phyloP scores from a whole-genome alignment of 768 basidiomycete genomes.

The Podaxis sp. region DNA sequence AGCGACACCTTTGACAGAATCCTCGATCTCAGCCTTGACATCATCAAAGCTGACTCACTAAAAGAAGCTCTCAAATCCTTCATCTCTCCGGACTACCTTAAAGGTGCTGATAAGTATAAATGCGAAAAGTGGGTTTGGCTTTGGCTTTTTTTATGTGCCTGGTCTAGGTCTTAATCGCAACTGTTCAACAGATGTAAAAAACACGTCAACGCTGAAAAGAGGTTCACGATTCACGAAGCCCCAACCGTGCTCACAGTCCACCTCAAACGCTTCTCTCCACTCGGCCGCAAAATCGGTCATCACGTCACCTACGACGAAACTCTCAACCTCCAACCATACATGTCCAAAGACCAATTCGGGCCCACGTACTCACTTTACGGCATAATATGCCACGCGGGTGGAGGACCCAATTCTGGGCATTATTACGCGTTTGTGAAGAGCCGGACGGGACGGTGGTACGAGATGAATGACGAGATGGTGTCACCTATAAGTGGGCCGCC shows the following conservation, averaged over 20 bases:
- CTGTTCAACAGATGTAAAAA: conserved; percentile 74
- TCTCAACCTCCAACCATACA: conserved; percentile 69
- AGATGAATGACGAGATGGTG: conserved; percentile 92
- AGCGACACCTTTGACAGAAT: conserved; percentile 97
- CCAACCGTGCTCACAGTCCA: conserved; percentile 90
- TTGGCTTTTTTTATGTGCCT: not conserved
- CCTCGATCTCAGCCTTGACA: conserved; percentile 91
- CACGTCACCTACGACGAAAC: conserved; percentile 75
- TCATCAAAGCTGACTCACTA: conserved; percentile 58
- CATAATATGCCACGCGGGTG: conserved; percentile 90
- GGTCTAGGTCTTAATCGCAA: not conserved
- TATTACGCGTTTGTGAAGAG: conserved; percentile 86
- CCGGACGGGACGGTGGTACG: conserved; percentile 71
- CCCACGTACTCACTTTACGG: conserved; percentile 87
- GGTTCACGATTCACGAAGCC: conserved; percentile 84
- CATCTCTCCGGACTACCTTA: conserved; percentile 76
- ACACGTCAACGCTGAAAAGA: conserved; percentile 86
- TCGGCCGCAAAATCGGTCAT: conserved; percentile 84
- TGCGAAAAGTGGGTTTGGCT: conserved; percentile 86
- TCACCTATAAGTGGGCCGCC: conserved; percentile 42
- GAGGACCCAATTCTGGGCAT: conserved; percentile 93
- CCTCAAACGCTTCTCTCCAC: conserved; percentile 90
- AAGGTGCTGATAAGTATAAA: conserved; percentile 94
- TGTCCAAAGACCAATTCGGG: conserved; percentile 79
- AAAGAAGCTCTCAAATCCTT: conserved; percentile 79